Conservation (phyloP, 2,329 filamentous ascomycete species). For the Diaporthe eres region DNA sequence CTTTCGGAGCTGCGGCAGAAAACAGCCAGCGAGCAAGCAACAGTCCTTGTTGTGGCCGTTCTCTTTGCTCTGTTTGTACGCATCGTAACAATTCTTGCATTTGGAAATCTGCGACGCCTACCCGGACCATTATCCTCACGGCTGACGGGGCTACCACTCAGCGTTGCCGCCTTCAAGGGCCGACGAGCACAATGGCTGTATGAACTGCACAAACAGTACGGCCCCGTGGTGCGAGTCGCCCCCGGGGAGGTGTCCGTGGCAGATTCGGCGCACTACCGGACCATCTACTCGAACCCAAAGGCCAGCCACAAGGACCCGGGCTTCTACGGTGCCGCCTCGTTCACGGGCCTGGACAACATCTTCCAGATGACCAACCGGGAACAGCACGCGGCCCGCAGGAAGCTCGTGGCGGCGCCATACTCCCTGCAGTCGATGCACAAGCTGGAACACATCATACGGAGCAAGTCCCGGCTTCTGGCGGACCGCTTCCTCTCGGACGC, state of each 20-base stretch:
- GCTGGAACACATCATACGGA: neutral
- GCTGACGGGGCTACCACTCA: neutral
- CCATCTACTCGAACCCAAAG: slow-evolving; percentile 17
- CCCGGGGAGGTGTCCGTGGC: slow-evolving; percentile 62
- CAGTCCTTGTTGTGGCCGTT: neutral
- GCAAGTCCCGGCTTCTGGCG: neutral
- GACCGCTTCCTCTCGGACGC: neutral
- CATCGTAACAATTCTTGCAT: neutral
- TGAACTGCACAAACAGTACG: slow-evolving; percentile 59
- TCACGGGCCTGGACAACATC: slow-evolving; percentile 6
- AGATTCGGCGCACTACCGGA: neutral
- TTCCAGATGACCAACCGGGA: slow-evolving; percentile 12
- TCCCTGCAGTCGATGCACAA: slow-evolving; percentile 13
- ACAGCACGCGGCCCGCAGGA: slow-evolving; percentile 19
- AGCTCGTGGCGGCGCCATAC: slow-evolving; percentile 2
- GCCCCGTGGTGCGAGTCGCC: slow-evolving; percentile 62
- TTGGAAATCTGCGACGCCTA: neutral
- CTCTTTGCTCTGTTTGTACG: neutral
- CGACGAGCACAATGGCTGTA: slow-evolving; percentile 11
- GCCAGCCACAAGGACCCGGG: slow-evolving; percentile 1
- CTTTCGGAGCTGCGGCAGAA: neutral
- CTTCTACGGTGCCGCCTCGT: neutral
- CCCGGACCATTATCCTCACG: neutral
- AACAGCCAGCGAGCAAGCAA: neutral
- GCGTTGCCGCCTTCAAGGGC: slow-evolving; percentile 3